These are phyloP conservation scores for Chimonanthus praecox DNA, from an alignment of 164 flowering plant species.

Conservation along the genomic window DNA sequence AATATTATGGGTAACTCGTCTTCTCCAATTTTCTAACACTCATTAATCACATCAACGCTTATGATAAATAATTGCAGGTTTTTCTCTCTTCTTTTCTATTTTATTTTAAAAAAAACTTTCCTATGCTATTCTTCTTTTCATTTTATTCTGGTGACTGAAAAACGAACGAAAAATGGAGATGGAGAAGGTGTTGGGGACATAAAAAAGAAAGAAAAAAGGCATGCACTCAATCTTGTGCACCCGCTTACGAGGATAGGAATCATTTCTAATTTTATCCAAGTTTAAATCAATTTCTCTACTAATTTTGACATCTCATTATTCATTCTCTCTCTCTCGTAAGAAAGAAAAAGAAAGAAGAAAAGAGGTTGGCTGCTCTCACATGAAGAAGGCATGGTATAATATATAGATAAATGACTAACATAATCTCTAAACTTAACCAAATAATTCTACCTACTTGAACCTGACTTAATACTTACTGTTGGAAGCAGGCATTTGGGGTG, in stretches of 20 bases:
- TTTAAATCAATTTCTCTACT: not conserved
- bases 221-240: not conserved
- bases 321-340: not conserved
- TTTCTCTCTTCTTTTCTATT: not conserved
- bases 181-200: not conserved
- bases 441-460: constrained; percentile 23
- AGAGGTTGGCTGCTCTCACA: not conserved
- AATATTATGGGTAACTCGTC: too few species aligned
- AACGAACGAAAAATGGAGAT: not conserved
- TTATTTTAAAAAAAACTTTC: not conserved
- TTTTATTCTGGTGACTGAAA: not conserved
- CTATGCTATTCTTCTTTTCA: not conserved
- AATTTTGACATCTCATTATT: not conserved
- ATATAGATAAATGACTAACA: not conserved
- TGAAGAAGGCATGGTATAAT: not conserved
- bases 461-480: constrained; percentile 22
- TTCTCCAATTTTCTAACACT: too few species aligned
- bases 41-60: too few species aligned
- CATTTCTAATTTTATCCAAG: not conserved
- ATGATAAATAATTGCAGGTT: not conserved
- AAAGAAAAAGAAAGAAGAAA: not conserved
- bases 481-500: constrained; percentile 22
- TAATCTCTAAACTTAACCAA: constrained; percentile 16
- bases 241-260: not conserved
- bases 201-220: not conserved